A percentile compares a stretch with the other conserved stretches of the same genome.
Conservation (phyloP, 441 rosid genomes). For the Eutrema salsugineum region DNA sequence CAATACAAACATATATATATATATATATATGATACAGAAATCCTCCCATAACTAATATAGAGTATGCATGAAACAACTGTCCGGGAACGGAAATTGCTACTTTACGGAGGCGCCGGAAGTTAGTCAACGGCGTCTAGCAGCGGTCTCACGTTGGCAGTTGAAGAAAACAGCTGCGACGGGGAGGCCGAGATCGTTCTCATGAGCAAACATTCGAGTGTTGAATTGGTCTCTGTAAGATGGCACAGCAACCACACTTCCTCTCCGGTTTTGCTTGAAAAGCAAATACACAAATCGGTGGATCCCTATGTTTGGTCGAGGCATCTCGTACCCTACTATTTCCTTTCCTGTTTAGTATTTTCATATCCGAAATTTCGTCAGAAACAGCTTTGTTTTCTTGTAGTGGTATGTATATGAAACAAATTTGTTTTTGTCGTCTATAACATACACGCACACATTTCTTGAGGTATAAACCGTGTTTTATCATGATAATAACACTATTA, state of each 20-base stretch:
- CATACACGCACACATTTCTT: background rate
- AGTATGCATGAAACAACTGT: constrained; percentile 18
- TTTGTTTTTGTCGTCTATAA: background rate
- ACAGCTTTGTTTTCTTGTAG: no score
- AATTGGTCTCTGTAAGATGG: constrained; percentile 64
- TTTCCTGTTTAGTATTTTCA: constrained; percentile 40
- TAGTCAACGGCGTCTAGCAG: constrained; percentile 81
- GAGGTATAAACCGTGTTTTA: background rate
- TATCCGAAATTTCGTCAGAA: no score
- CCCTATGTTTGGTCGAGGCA: constrained; percentile 91
- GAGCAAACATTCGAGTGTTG: constrained; percentile 65
- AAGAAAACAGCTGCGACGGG: constrained; percentile 92
- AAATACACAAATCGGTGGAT: constrained; percentile 89
- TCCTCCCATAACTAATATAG: background rate
- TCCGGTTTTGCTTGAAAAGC: constrained; percentile 66
- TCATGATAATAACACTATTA: background rate
- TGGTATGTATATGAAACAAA: background rate
- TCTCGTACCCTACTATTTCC: constrained; percentile 72
- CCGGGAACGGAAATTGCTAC: background rate
- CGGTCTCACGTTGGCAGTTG: constrained; percentile 91
- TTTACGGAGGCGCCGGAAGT: background rate
- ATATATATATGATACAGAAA: background rate
- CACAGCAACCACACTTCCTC: constrained; percentile 46
- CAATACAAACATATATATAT: background rate
- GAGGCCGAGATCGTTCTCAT: constrained; percentile 67